Percentiles rank a stretch among this genome's conserved stretches.
phyloP scores from a whole-genome alignment of 805 yeast genomes.

The Saturnispora besseyi region DNA sequence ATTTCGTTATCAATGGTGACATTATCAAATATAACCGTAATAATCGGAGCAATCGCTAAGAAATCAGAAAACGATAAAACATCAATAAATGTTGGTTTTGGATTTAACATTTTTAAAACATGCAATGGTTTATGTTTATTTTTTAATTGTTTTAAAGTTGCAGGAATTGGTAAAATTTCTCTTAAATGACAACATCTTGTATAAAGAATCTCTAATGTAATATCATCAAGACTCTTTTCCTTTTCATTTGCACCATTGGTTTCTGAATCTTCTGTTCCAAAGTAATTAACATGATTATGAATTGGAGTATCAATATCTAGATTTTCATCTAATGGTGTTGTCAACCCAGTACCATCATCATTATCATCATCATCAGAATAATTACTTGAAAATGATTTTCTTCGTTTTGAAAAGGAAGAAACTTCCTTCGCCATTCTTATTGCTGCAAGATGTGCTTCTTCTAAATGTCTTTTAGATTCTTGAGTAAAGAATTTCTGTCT shows the following conservation, averaged over 20 bases:
- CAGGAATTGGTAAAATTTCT: constrained; percentile 42
- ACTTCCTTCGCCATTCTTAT: constrained; percentile 63
- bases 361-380: constrained; percentile 23
- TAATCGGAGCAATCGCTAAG: constrained; percentile 45
- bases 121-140: constrained; percentile 43
- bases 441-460: constrained; percentile 69
- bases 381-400: constrained; percentile 11
- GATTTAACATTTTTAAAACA: constrained; percentile 47
- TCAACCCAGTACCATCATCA: constrained; percentile 12
- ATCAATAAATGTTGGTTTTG: constrained; percentile 50
- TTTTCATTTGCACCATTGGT: constrained; percentile 4
- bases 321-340: constrained; percentile 1
- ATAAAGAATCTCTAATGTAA: constrained; percentile 41
- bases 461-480: constrained; percentile 65
- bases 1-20: constrained; percentile 46
- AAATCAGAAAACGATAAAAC: constrained; percentile 49
- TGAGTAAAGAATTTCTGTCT: constrained; percentile 43
- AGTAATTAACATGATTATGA: constrained; percentile 36
- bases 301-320: constrained; percentile 63
- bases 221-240: constrained; percentile 23
- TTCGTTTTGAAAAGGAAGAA: constrained; percentile 31
- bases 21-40: constrained; percentile 49
- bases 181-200: constrained; percentile 42
- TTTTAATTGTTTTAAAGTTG: constrained; percentile 44
- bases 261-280: constrained; percentile 15